Evolutionary conservation across 169 alveolate genomes (phyloP), one percentile per base, ranked within the genome.

Genomic region (Ichthyophthirius multifiliis): DNA sequence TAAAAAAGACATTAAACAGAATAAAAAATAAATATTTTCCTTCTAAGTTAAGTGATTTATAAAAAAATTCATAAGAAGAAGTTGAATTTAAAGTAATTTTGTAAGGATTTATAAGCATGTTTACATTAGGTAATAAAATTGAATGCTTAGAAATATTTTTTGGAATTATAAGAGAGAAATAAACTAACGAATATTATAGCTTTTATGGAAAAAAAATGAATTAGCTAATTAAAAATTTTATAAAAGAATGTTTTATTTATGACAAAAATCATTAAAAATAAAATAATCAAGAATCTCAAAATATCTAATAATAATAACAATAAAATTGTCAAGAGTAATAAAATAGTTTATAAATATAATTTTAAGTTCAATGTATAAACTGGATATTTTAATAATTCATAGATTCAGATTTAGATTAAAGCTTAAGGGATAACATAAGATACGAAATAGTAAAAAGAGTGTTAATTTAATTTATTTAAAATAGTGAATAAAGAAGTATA

Each of bases 21-120:
- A 75, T 89, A 6, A 83, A 80, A 47, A 76, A 84, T 31, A 84
- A 86, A 64, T 89, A 85, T 79, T 89, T 89, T 37, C 94, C 94
- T 2, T 78, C 83, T 34, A 82, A 79, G 43, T 76, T 88, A 32
- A 77, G 71, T 32, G 83, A 88, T 39, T 67, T 89, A 45, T 75
- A 82, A 9, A 67, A 44, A 74, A 84, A 85, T 45, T 83, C 91
- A 31, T 47, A 80, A 74, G 86, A 89, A 85, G 83, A 86, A 75
- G 65, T 65, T 62, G 85, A 84, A 45, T 89, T 89, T 43, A 88
- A 85, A 75, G 76, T 65, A 34, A 89, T 89, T 43, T 45, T 89
- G 34, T 83, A 81, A 6, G 71, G 86, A 18, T 37, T 89, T 44
- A 76, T 80, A 37, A 64, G 74, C n/a, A 89, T 88, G 75, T 77